Evolutionary conservation across 345 rosid species (phyloP).

Genomic region (Gossypium ekmanianum): DNA sequence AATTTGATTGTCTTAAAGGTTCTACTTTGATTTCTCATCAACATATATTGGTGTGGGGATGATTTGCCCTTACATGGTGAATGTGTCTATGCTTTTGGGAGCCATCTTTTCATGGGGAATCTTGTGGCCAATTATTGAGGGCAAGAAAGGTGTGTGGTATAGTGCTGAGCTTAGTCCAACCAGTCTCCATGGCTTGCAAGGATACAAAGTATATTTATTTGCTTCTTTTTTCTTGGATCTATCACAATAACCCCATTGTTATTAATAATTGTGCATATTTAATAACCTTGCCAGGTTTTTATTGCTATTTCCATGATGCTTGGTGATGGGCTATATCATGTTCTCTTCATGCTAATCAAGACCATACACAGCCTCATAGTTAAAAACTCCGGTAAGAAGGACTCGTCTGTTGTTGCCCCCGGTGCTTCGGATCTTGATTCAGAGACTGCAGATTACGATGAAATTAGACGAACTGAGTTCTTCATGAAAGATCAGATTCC

Average conservation of each 20-base stretch:
- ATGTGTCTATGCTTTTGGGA: constrained; percentile 71
- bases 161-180: constrained; percentile 32
- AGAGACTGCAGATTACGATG: constrained; percentile 29
- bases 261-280: background rate
- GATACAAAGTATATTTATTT: constrained; percentile 49
- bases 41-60: constrained; percentile 92
- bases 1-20: constrained; percentile 34
- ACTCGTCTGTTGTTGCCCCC: constrained; percentile 1
- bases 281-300: constrained; percentile 40
- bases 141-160: constrained; percentile 72
- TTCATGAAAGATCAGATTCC: constrained; percentile 80
- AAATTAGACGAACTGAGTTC: constrained; percentile 43
- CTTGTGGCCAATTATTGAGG: constrained; percentile 77
- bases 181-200: constrained; percentile 81
- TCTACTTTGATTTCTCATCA: constrained; percentile 84
- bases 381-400: constrained; percentile 15
- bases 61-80: constrained; percentile 89
- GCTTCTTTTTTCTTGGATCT: background rate
- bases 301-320: constrained; percentile 87
- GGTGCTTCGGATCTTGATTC: background rate
- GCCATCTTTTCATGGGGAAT: constrained; percentile 80
- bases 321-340: constrained; percentile 80
- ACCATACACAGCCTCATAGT: constrained; percentile 37
- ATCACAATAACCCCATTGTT: background rate
- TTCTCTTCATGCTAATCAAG: constrained; percentile 46